phyloP scores from a whole-genome alignment of 2,329 filamentous ascomycete genomes.

The Anisogramma anomala region DNA sequence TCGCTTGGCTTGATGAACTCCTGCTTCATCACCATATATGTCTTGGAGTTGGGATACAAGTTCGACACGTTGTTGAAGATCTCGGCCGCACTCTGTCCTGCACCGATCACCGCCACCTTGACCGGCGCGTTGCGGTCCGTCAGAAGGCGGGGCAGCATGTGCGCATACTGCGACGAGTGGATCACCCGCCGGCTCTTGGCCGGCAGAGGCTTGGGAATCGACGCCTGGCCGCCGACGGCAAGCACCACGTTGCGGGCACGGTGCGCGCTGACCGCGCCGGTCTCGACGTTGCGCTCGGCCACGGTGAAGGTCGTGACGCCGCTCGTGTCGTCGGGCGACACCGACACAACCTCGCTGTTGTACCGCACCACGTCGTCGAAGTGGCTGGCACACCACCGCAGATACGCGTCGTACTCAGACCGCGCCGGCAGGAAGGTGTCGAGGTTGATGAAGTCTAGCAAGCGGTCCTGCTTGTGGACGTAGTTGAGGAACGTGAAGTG shows the following conservation, averaged over 20 bases:
- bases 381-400: conserved; percentile 77
- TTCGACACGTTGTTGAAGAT: conserved; percentile 83
- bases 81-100: conserved; percentile 86
- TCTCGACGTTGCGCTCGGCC: conserved; percentile 48
- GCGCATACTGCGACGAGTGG: conserved; percentile 79
- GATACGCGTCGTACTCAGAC: conserved; percentile 88
- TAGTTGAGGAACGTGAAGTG: conserved; percentile 96
- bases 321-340: conserved; percentile 46
- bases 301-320: conserved; percentile 57
- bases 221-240: conserved; percentile 50
- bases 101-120: conserved; percentile 74
- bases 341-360: conserved; percentile 61
- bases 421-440: conserved; percentile 78
- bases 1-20: conserved; percentile 82
- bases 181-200: conserved; percentile 61
- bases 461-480: conserved; percentile 65
- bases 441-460: conserved; percentile 85
- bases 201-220: conserved; percentile 59
- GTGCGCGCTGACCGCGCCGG: conserved; percentile 40
- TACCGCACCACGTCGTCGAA: conserved; percentile 68
- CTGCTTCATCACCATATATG: conserved; percentile 68
- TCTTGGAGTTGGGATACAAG: conserved; percentile 70
- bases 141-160: conserved; percentile 49
- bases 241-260: conserved; percentile 54
- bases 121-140: conserved; percentile 45